Evolutionary conservation across 352 stramenopile species (phyloP), one percentile per base, ranked within the genome.

Genomic region (Phytopythium chamaehyphon): DNA sequence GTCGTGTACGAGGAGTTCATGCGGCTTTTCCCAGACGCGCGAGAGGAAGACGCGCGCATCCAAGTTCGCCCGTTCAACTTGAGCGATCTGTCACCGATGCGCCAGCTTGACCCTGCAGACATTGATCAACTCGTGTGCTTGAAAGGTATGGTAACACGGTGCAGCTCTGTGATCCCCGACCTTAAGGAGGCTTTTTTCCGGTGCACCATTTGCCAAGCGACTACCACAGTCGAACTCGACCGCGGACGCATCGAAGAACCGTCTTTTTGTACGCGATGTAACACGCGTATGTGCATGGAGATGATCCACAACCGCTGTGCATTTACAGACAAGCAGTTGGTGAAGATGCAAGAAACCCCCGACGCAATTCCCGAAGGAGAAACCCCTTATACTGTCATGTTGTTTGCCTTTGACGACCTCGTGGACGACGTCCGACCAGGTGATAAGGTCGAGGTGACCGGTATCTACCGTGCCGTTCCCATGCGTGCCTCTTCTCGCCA

Each of bases 291-390:
- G 69, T 94, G 92, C 43, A 98, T 98, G 85, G 82, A 96, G 58
- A 83, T 99, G 51, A 75, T 98, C 39, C 96, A 99, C 74, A 99
- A 99, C 68, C 90, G 94, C 11, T 99, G 95, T 58, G 68, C 96
- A 26, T 99, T 99, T 77, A 97, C 84, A 4, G 96, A 99, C 82
- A 99, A 99, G 69, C 97, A 99, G 71, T 77, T 99, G 64, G 80
- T 99, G 28, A 96, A 98, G 61, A 88, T 99, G 64, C 96, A 99
- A 61, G 97, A 99, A 69, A 98, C 94, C 11, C 96, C 97, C 0
- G 95, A 99, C 57, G 89, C 97, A 55, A 98, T 99, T 54, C 97
- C 97, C 1, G 96, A 98, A 46, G 97, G 97, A 39, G 96, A 99
- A 70, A 99, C 97, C n/a, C 97, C 97, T 6, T 97, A 98, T 44